Evolutionary conservation across 768 basidiomycete genomes (phyloP), one percentile per base, ranked within the genome.

Genomic region (Kwoniella sp.): DNA sequence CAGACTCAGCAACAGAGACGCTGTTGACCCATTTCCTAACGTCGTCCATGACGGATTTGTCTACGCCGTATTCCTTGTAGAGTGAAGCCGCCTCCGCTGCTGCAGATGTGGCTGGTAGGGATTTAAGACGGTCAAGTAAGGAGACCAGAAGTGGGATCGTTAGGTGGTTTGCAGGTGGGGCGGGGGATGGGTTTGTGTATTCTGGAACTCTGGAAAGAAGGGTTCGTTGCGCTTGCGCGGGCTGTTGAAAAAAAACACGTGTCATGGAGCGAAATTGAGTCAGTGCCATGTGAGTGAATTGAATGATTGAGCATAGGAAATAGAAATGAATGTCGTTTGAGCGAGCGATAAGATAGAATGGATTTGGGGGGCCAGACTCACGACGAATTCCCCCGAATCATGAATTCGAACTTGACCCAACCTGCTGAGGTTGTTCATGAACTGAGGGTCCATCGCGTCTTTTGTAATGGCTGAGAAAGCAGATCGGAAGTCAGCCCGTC

Each of bases 391-490:
- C 6, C 72, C 71, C 6, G 72, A 71, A 61, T 78, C 76, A 15
- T 73, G 71, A 47, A 80, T 76, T 15, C 54, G 36, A 1, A 80
- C 79, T 58, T 68, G 77, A 24, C 79, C 79, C 9, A 80, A 48
- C 25, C 56, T 68, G 24, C 69, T 73, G 15, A 80, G 63, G 65
- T 80, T 80, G 6, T 66, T 53, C 63, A 73, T 64, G 55, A 80
- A 80, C 47, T 80, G 72, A 21, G 79, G 79, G 68, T 80, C 79
- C 58, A 68, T 64, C 1, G 64, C 76, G 53, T 80, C 79, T 56
- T 65, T 25, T 22, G 50, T 65, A 29, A 79, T 68, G 19, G 67
- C 78, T 76, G 27, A 21, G 33, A 44, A 19, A 44, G 40, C 3
- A 9, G 17, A 10, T 44, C 17, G 40, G 17, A 44, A 44, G 40